A percentile compares a stretch with the other conserved stretches of the same genome.
Conservation (phyloP, 2,329 filamentous ascomycete species). For the Venturia nashicola region DNA sequence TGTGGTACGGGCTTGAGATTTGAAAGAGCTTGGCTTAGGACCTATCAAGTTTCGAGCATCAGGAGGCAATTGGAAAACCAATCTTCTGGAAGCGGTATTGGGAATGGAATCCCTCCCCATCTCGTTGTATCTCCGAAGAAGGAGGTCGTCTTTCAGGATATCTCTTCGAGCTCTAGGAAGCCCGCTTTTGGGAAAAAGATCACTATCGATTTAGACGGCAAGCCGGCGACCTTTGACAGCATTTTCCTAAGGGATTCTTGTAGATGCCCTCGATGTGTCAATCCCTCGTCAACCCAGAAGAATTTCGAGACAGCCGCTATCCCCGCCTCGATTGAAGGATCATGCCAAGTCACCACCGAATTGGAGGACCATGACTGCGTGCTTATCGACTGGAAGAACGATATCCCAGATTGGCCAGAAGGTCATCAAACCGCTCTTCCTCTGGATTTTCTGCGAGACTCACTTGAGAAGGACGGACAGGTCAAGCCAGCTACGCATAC, state of each 20-base stretch:
- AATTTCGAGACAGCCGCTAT: constrained; percentile 55
- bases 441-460: constrained; percentile 15
- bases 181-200: background rate
- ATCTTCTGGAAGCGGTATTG: background rate
- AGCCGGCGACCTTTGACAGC: constrained; percentile 14
- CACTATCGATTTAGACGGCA: constrained; percentile 10
- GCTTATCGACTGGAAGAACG: constrained; percentile 48
- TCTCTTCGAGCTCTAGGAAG: background rate
- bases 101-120: background rate
- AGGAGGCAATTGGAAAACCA: background rate
- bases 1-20: background rate
- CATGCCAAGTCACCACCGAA: constrained; percentile 20
- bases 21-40: background rate
- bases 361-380: constrained; percentile 22
- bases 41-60: background rate
- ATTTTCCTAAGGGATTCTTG: constrained; percentile 44
- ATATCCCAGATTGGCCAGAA: constrained; percentile 32
- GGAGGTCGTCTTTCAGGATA: background rate
- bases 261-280: constrained; percentile 42
- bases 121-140: background rate
- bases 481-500: background rate
- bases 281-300: constrained; percentile 50
- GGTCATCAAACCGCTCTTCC: constrained; percentile 30
- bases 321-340: constrained; percentile 26
- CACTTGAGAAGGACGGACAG: constrained; percentile 8